These are phyloP conservation scores for Paraurostyla sp. DNA, from an alignment of 73 alveolate species.

Conservation along the genomic window DNA sequence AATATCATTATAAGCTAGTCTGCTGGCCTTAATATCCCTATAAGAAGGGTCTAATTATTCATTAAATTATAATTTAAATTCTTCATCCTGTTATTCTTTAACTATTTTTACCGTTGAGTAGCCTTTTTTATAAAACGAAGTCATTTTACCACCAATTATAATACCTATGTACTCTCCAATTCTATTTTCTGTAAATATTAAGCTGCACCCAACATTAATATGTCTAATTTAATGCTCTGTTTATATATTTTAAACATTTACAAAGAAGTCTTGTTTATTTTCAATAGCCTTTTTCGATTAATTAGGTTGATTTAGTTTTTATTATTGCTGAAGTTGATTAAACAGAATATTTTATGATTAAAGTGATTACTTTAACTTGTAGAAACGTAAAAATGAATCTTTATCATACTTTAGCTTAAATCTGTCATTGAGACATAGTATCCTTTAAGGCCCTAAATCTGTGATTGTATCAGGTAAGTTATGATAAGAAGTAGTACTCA, in stretches of 20 bases:
- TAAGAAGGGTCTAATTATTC: background rate
- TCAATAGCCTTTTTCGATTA: background rate
- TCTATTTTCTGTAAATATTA: background rate
- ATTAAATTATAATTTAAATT: too few relatives aligned
- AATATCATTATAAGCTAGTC: background rate
- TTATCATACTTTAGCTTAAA: background rate
- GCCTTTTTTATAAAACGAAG: too few relatives aligned
- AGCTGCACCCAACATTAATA: background rate
- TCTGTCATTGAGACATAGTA: background rate
- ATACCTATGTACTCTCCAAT: too few relatives aligned
- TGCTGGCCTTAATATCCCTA: background rate
- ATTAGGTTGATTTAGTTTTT: background rate
- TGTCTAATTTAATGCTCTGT: background rate
- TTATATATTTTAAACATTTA: background rate
- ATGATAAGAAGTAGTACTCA: too few relatives aligned
- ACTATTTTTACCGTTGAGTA: too few relatives aligned
- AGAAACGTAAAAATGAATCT: constrained; percentile 1
- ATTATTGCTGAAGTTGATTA: background rate
- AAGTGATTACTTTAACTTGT: constrained; percentile 9
- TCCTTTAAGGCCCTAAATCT: background rate
- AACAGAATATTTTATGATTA: constrained; percentile 1
- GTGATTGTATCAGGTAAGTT: too few relatives aligned
- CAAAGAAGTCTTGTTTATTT: constrained; percentile 17
- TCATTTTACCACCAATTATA: constrained; percentile 22
- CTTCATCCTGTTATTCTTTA: too few relatives aligned